These are phyloP conservation scores for Hanseniaspora singularis DNA, from an alignment of 805 yeast species.

Conservation along the genomic window DNA sequence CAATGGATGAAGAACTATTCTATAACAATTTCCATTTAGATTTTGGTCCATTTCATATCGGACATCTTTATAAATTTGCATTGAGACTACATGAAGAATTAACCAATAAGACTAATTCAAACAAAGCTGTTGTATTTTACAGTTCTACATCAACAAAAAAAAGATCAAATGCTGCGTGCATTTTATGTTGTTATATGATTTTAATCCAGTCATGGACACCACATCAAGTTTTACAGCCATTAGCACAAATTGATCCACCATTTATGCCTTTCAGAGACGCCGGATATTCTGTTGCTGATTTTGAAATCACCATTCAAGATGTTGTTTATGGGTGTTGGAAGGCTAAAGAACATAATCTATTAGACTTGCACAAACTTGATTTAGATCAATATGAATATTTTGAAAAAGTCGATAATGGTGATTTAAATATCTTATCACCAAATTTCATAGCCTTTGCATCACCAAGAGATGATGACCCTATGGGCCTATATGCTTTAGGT, in stretches of 20 bases:
- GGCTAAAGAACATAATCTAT: conserved; percentile 82
- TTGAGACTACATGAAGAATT: conserved; percentile 84
- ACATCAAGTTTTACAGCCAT: conserved; percentile 90
- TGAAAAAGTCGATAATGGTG: conserved; percentile 95
- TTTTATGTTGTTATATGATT: conserved; percentile 88
- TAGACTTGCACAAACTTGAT: conserved; percentile 76
- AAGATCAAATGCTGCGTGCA: conserved; percentile 88
- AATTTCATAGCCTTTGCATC: conserved; percentile 97
- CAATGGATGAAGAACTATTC: conserved; percentile 83
- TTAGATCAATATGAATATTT: conserved; percentile 88
- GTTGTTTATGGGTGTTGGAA: conserved; percentile 95
- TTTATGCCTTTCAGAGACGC: conserved; percentile 94
- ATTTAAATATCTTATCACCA: conserved; percentile 79
- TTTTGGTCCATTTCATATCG: conserved; percentile 91
- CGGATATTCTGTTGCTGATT: conserved; percentile 92
- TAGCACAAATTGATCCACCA: conserved; percentile 84
- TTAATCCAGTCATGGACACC: conserved; percentile 97
- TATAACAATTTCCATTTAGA: conserved; percentile 93
- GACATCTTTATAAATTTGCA: conserved; percentile 88
- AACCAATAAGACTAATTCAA: conserved; percentile 71
- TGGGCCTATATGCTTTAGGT: conserved; percentile 14
- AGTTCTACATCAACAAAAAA: conserved; percentile 70
- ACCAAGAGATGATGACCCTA: conserved; percentile 40
- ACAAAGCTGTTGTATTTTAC: conserved; percentile 82
- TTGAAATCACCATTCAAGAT: conserved; percentile 86